Evolutionary conservation across 345 rosid genomes (phyloP).

Genomic region (Litchi chinensis): DNA sequence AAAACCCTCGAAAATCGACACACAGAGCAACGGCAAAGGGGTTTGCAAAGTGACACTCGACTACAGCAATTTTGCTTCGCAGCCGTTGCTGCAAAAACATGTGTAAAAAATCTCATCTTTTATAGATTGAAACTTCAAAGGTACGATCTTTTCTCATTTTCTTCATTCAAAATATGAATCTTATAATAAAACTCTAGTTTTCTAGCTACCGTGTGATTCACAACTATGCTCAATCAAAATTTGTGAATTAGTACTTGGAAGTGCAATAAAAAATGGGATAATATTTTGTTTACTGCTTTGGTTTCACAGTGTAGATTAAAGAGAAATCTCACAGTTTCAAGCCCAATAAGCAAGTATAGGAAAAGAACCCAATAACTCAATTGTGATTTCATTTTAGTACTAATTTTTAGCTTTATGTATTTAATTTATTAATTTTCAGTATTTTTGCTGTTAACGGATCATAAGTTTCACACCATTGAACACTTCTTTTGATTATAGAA

Average conservation of each 20-base stretch:
- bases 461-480: too few relatives aligned
- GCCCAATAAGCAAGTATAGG: too few relatives aligned
- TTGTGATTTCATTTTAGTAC: neutral
- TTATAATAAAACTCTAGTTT: neutral
- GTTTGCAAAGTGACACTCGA: neutral
- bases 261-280: too few relatives aligned
- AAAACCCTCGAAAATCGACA: too few relatives aligned
- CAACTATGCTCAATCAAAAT: neutral
- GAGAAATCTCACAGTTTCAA: too few relatives aligned
- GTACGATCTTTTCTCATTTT: neutral
- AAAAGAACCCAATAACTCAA: neutral
- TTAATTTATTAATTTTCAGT: neutral
- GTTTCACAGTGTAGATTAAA: too few relatives aligned
- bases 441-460: neutral
- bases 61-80: neutral
- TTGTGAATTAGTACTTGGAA: neutral
- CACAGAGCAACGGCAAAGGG: too few relatives aligned
- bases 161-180: neutral
- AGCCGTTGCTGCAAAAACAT: neutral
- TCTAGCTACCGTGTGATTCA: neutral
- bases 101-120: neutral
- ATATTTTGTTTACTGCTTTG: too few relatives aligned
- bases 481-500: too few relatives aligned
- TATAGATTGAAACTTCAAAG: neutral
- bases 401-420: neutral